A percentile compares a stretch with the other conserved stretches of the same genome.
Evolutionary conservation across 2,329 filamentous ascomycete genomes (phyloP).

Genomic region (Colletotrichum noveboracense): DNA sequence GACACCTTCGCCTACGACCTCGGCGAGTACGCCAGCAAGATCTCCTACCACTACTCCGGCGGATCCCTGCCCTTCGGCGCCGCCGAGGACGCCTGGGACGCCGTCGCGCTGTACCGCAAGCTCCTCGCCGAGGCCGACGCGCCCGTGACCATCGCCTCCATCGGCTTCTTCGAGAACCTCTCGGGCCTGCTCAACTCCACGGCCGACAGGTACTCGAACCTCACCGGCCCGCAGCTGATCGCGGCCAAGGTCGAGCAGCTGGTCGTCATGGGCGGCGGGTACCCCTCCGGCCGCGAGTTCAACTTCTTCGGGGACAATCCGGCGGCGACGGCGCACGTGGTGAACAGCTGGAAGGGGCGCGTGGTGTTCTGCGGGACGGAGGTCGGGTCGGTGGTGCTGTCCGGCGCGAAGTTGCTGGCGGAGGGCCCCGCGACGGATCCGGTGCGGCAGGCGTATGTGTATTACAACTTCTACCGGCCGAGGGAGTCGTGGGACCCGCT

Average conservation of each 20-base stretch:
- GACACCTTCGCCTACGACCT: slow-evolving; percentile 41
- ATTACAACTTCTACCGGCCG: slow-evolving; percentile 39
- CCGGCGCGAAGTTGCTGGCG: slow-evolving; percentile 40
- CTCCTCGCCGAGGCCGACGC: slow-evolving; percentile 42
- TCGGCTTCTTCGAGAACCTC: slow-evolving; percentile 53
- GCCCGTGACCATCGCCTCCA: slow-evolving; percentile 49
- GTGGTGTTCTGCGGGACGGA: slow-evolving; percentile 49
- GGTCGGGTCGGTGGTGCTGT: slow-evolving; percentile 44
- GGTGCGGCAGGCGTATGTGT: slow-evolving; percentile 42
- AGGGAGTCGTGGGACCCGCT: slow-evolving; percentile 48
- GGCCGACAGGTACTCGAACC: slow-evolving; percentile 40
- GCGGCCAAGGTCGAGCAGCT: slow-evolving; percentile 50
- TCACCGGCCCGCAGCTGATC: slow-evolving; percentile 46
- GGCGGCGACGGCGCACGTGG: slow-evolving; percentile 42
- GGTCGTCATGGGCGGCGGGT: slow-evolving; percentile 57
- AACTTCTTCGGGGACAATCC: slow-evolving; percentile 53
- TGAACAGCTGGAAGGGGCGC: slow-evolving; percentile 47
- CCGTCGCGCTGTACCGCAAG: slow-evolving; percentile 50
- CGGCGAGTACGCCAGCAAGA: slow-evolving; percentile 51
- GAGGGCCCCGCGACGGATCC: slow-evolving; percentile 37
- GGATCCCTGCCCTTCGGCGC: slow-evolving; percentile 38
- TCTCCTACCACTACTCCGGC: slow-evolving; percentile 46
- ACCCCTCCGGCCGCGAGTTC: slow-evolving; percentile 51
- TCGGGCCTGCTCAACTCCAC: slow-evolving; percentile 51
- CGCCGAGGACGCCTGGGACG: slow-evolving; percentile 42